Evolutionary conservation across 2,329 filamentous ascomycete species (phyloP).

Genomic region (Diaporthe destruens): DNA sequence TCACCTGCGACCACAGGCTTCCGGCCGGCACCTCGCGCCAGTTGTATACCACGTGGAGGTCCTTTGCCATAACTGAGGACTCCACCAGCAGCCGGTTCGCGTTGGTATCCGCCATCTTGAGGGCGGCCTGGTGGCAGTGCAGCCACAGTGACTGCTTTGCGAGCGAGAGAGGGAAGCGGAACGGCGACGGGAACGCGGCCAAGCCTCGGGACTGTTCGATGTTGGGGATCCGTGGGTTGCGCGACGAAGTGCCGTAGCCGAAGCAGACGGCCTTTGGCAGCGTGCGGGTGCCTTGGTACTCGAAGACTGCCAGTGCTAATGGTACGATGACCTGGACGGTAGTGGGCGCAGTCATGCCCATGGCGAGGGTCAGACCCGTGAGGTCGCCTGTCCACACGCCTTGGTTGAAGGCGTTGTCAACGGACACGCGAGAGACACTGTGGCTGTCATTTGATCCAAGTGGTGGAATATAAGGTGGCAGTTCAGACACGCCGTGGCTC

Average conservation of each 20-base stretch:
- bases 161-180: background rate
- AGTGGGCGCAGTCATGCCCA: slow-evolving; percentile 13
- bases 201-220: slow-evolving; percentile 19
- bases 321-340: slow-evolving; percentile 1
- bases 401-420: background rate
- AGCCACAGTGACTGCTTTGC: slow-evolving; percentile 27
- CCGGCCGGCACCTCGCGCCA: slow-evolving; percentile 23
- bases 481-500: slow-evolving; percentile 2
- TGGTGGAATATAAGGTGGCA: background rate
- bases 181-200: slow-evolving; percentile 3
- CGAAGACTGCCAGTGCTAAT: background rate
- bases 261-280: slow-evolving; percentile 18
- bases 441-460: background rate
- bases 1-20: slow-evolving; percentile 9
- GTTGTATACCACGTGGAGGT: slow-evolving; percentile 9
- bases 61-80: background rate
- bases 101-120: slow-evolving; percentile 14
- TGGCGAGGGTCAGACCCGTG: slow-evolving; percentile 10
- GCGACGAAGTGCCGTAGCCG: background rate
- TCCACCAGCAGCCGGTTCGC: slow-evolving; percentile 2
- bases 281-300: slow-evolving; percentile 18
- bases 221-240: background rate
- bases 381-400: slow-evolving; percentile 27
- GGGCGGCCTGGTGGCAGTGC: slow-evolving; percentile 24
- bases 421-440: slow-evolving; percentile 13